phyloP scores from a whole-genome alignment of 441 rosid species.

The Gossypium schwendimanii region DNA sequence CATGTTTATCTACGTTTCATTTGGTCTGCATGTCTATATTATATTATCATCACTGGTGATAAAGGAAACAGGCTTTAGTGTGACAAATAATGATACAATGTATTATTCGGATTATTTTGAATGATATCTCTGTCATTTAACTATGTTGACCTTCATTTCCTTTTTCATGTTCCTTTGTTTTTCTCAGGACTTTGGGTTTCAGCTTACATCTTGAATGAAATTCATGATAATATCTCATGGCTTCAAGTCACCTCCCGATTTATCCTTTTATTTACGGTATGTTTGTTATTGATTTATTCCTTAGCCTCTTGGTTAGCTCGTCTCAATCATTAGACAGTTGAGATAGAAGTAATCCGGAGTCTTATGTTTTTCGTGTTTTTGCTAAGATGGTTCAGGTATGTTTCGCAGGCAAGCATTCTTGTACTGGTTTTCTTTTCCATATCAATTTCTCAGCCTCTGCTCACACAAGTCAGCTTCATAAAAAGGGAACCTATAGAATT shows the following conservation, averaged over 20 bases:
- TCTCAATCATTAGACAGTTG: constrained; percentile 9
- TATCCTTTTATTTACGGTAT: constrained; percentile 61
- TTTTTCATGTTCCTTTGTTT: constrained; percentile 3
- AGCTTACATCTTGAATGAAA: constrained; percentile 67
- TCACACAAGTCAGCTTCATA: constrained; percentile 79
- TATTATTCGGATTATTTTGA: background rate
- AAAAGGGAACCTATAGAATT: constrained; percentile 53
- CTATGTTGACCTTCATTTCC: constrained; percentile 6
- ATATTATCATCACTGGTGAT: background rate
- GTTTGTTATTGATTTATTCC: constrained; percentile 13
- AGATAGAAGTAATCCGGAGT: background rate
- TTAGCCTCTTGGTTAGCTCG: constrained; percentile 9
- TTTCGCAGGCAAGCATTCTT: constrained; percentile 59
- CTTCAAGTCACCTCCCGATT: constrained; percentile 83
- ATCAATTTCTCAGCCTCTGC: constrained; percentile 79
- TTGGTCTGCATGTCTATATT: background rate
- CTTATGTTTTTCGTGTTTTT: constrained; percentile 16
- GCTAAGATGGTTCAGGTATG: constrained; percentile 28
- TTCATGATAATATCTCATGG: constrained; percentile 47
- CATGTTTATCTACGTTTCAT: constrained; percentile 8
- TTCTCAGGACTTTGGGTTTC: constrained; percentile 59
- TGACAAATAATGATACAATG: background rate
- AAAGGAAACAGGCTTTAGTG: background rate
- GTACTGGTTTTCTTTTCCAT: constrained; percentile 71
- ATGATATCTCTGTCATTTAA: background rate